phyloP scores from a whole-genome alignment of 345 rosid species.

The Murraya paniculata region DNA sequence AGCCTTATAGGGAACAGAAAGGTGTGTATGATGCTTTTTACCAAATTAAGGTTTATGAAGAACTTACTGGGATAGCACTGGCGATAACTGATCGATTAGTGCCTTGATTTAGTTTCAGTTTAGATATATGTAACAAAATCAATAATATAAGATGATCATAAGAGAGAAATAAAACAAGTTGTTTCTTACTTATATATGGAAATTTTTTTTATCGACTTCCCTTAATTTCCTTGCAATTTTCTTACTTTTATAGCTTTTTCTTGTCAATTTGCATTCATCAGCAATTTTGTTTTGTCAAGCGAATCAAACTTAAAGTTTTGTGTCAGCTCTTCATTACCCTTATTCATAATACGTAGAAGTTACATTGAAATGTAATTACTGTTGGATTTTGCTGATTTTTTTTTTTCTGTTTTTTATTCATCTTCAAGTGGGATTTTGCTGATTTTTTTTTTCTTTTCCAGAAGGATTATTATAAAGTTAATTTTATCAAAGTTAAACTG shows the following conservation, averaged over 20 bases:
- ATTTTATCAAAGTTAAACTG: background rate
- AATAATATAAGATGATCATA: background rate
- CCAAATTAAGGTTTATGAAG: constrained; percentile 20
- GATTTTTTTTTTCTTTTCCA: no score
- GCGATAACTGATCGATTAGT: constrained; percentile 28
- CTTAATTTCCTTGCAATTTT: background rate
- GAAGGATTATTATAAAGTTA: background rate
- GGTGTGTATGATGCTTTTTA: background rate
- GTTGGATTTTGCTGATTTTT: background rate
- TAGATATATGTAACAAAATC: background rate
- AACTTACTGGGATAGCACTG: constrained; percentile 24
- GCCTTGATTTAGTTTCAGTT: background rate
- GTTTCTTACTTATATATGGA: background rate
- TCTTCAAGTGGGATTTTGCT: background rate
- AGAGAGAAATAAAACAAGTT: background rate
- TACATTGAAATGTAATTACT: background rate
- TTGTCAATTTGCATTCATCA: background rate
- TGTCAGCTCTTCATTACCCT: background rate
- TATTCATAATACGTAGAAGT: background rate
- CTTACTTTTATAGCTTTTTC: background rate
- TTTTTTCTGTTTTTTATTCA: no score
- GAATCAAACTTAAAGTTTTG: no score
- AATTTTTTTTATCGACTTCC: background rate
- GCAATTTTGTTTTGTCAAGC: background rate
- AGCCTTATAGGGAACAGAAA: background rate